phyloP scores from a whole-genome alignment of 768 basidiomycete species.

The Neoboletus subvelutipes region DNA sequence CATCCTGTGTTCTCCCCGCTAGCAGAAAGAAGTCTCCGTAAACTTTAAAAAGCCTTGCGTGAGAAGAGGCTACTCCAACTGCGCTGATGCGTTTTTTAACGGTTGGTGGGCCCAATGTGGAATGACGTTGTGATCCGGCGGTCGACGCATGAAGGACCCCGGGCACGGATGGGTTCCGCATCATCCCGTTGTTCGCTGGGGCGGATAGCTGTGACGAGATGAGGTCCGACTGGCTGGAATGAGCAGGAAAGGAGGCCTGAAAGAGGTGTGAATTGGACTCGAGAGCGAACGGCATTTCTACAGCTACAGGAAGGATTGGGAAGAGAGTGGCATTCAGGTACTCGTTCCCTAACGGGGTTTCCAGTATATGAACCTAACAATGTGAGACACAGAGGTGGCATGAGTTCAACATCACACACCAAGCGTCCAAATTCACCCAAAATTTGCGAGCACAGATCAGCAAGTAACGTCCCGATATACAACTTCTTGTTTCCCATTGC shows the following conservation, averaged over 20 bases:
- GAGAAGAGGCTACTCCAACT: slow-evolving; percentile 70
- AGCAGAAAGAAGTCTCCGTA: slow-evolving; percentile 87
- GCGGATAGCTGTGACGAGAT: slow-evolving; percentile 19
- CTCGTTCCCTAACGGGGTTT: slow-evolving; percentile 84
- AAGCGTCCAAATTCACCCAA: slow-evolving; percentile 82
- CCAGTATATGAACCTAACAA: slow-evolving; percentile 68
- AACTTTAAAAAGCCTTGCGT: slow-evolving; percentile 84
- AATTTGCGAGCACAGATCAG: slow-evolving; percentile 85
- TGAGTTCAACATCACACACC: slow-evolving; percentile 47
- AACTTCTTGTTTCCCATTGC: slow-evolving; percentile 86
- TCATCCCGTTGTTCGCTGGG: slow-evolving; percentile 36
- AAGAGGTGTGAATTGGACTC: slow-evolving; percentile 45
- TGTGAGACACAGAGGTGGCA: slow-evolving; percentile 9
- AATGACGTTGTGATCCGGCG: slow-evolving; percentile 45
- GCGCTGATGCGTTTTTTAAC: slow-evolving; percentile 61
- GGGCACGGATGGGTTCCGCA: slow-evolving; percentile 53
- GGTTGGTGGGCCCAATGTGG: slow-evolving; percentile 44
- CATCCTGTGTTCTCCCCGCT: slow-evolving; percentile 82
- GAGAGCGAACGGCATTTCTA: slow-evolving; percentile 60
- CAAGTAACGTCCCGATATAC: slow-evolving; percentile 85
- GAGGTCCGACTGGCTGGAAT: slow-evolving; percentile 60
- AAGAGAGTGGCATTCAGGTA: slow-evolving; percentile 71
- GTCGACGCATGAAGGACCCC: slow-evolving; percentile 18
- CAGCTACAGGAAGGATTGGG: slow-evolving; percentile 57
- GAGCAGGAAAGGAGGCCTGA: slow-evolving; percentile 45